Conservation (phyloP, 2,329 filamentous ascomycete genomes). For the Beauveria sp. region DNA sequence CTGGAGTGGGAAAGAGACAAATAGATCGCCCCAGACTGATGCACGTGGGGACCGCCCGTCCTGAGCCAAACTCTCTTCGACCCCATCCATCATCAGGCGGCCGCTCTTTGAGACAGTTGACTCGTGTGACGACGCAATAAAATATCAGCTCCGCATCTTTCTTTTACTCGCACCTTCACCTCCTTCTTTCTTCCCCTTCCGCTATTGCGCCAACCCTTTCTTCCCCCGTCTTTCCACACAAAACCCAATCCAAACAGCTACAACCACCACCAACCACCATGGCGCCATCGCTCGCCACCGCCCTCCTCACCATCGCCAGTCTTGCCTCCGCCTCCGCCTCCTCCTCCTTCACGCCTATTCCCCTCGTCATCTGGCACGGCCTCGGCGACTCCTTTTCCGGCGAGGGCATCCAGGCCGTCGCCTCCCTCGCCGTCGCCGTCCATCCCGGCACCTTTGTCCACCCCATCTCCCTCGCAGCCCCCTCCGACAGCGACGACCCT, state of each 20-base stretch:
- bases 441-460: slow-evolving; percentile 84
- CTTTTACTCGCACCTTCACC: no score
- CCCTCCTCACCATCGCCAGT: slow-evolving; percentile 10
- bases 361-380: slow-evolving; percentile 91
- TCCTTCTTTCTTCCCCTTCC: not conserved
- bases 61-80: no score
- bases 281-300: not conserved
- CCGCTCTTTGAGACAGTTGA: not conserved
- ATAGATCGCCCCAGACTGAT: not conserved
- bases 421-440: slow-evolving; percentile 59
- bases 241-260: not conserved
- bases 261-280: slow-evolving; percentile 10
- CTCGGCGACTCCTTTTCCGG: slow-evolving; percentile 67
- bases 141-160: no score
- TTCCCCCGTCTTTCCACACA: no score
- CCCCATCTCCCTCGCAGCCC: slow-evolving; percentile 57
- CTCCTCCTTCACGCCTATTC: slow-evolving; percentile 55
- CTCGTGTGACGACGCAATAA: no score
- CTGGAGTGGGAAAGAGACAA: not conserved
- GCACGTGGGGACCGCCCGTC: not conserved
- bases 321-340: not conserved
- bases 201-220: not conserved
- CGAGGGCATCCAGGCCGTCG: slow-evolving; percentile 66
- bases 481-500: slow-evolving; percentile 43
- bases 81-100: no score